Evolutionary conservation across 2,329 filamentous ascomycete genomes (phyloP).

Genomic region (Leptosphaerulina australis): DNA sequence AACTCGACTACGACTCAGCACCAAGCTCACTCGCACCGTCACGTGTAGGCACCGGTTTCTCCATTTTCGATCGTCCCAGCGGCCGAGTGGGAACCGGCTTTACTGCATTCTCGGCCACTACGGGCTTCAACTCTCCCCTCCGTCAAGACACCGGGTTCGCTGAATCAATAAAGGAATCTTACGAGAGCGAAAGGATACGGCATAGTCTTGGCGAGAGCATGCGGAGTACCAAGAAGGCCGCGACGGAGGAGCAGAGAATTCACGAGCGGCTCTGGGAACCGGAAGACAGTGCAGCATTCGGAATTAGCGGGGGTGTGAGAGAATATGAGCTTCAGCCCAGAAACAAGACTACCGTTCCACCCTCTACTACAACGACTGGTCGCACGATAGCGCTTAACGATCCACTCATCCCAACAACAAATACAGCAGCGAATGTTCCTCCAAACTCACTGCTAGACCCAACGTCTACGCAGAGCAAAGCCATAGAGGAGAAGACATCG

Average conservation of each 20-base stretch:
- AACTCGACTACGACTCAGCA: constrained; percentile 39
- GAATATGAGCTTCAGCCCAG: constrained; percentile 20
- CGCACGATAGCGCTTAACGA: too few relatives aligned
- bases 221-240: constrained; percentile 19
- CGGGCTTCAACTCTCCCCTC: constrained; percentile 35
- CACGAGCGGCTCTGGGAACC: constrained; percentile 36
- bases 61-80: constrained; percentile 29
- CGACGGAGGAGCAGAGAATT: constrained; percentile 28
- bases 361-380: too few relatives aligned
- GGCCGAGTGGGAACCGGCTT: constrained; percentile 28
- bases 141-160: constrained; percentile 48
- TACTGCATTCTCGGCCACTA: constrained; percentile 30
- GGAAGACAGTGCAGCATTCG: constrained; percentile 26
- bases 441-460: too few relatives aligned
- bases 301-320: constrained; percentile 26
- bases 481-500: constrained; percentile 38
- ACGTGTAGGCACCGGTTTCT: constrained; percentile 37
- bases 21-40: constrained; percentile 30
- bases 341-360: too few relatives aligned
- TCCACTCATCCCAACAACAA: too few relatives aligned
- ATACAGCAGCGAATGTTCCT: neutral
- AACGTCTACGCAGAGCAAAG: constrained; percentile 24
- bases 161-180: constrained; percentile 25
- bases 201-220: constrained; percentile 35
- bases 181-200: constrained; percentile 35